These are phyloP conservation scores for Trichoderma virens DNA, from an alignment of 495 filamentous ascomycete species.

Conservation along the genomic window DNA sequence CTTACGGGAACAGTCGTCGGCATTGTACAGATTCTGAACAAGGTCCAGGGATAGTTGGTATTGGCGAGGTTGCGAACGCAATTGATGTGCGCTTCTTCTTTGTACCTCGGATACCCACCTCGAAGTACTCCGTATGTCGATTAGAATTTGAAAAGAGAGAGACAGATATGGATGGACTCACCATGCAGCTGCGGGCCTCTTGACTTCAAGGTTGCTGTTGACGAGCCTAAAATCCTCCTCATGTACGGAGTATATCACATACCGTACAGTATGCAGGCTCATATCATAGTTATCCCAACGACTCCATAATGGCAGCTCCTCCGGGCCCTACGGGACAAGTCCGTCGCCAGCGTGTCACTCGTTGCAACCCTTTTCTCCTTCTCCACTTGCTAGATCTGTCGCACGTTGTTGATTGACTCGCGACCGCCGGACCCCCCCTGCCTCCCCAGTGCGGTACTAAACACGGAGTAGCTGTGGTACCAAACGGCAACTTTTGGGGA, in stretches of 20 bases:
- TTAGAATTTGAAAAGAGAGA: too few relatives aligned
- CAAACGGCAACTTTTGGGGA: neutral
- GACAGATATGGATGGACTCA: too few relatives aligned
- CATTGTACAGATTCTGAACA: neutral
- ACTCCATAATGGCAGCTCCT: neutral
- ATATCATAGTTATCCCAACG: neutral
- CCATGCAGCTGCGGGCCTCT: neutral
- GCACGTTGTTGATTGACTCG: conserved; percentile 9
- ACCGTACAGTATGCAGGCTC: too few relatives aligned
- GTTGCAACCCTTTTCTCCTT: conserved; percentile 7
- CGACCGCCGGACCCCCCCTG: neutral
- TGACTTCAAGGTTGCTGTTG: neutral
- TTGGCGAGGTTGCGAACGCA: neutral
- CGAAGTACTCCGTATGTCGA: too few relatives aligned
- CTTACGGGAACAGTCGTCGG: conserved; percentile 1
- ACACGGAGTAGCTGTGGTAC: neutral
- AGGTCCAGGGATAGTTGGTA: neutral
- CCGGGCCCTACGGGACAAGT: neutral
- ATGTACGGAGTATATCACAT: neutral
- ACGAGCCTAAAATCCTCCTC: neutral
- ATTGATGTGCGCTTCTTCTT: neutral
- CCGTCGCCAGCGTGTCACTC: conserved; percentile 8
- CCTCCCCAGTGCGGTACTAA: neutral
- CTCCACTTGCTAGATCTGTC: conserved; percentile 9
- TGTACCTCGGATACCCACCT: too few relatives aligned